Base-by-base conservation (phyloP, 2,329 filamentous ascomycete species). In the Calonectria henricotiae region DNA sequence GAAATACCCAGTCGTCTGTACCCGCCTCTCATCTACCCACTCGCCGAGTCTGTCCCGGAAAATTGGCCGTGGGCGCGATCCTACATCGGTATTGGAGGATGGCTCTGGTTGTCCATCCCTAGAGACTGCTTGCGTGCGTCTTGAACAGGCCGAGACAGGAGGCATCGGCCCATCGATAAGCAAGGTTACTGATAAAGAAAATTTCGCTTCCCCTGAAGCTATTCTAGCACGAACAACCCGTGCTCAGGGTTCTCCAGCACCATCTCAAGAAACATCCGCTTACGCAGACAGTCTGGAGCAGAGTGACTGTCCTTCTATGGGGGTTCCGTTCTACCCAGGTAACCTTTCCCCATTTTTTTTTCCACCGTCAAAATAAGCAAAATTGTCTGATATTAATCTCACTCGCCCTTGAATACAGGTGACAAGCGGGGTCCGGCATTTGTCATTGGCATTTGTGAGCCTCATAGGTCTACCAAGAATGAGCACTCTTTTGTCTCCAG, bases 401-500 rank as follows among this genome's bases (percentile, higher is more conserved):
- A 11, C 17, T 23, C 13, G 39, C 49, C 11, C 35, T 30, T 17
- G 1, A 25, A 47, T 30, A 8, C 20, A 71, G 69, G 69, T 3
- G 69, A 71, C 32, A 63, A 54, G 23, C 46, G 65, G 13, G 67
- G 61, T 1, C 67, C 69, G 2, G 67, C 63, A 3, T 60, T 71
- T 47, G 27, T 71, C 0, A 62, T 70, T 11, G 70, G 68, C 49
- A 60, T 64, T 3, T 62, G 49, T 43, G 62, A 67, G 17, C 67
- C 70, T 15, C 20, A 64, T 17, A 39, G 49, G 39, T 35, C 51
- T 6, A n/a, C n/a, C 1, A 58, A 71, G 12, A 63, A 63, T 23
- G 60, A 51, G 11, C 71, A 69, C 15, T 73, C 67, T 17, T 65
- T 73, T 25, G 69, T 73, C 6, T 64, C 71, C 5, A 68, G 41